Conservation (phyloP, 805 yeast genomes). For the Cephaloascus fragrans region DNA sequence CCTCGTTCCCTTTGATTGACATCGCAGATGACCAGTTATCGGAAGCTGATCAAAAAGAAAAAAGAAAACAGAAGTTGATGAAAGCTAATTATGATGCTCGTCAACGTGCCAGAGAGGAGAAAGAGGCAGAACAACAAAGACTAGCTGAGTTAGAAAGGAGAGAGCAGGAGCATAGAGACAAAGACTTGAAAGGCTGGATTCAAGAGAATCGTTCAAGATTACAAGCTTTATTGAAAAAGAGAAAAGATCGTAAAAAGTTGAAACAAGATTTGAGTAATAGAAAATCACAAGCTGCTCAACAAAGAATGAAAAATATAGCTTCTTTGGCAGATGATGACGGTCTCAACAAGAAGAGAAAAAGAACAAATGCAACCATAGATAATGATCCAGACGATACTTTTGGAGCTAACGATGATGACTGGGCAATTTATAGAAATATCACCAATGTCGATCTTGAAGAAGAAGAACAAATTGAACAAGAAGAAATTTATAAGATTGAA, state of each 20-base stretch:
- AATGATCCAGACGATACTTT: constrained; percentile 90
- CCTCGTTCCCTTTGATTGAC: constrained; percentile 66
- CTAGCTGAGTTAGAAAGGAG: constrained; percentile 49
- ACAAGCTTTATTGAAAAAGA: constrained; percentile 43
- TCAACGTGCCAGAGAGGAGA: constrained; percentile 70
- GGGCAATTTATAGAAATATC: constrained; percentile 85
- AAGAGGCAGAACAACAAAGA: constrained; percentile 51
- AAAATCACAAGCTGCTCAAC: constrained; percentile 85
- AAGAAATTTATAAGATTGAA: constrained; percentile 52
- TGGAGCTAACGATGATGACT: constrained; percentile 93
- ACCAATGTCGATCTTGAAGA: constrained; percentile 71
- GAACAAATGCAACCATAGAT: constrained; percentile 60
- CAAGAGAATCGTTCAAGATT: constrained; percentile 55
- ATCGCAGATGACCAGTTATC: constrained; percentile 76
- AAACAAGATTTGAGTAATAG: constrained; percentile 77
- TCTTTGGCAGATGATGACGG: constrained; percentile 47
- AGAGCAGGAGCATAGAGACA: constrained; percentile 70
- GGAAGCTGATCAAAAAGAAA: constrained; percentile 77
- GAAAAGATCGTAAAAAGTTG: constrained; percentile 61
- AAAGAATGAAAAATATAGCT: constrained; percentile 86
- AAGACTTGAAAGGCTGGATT: constrained; percentile 75
- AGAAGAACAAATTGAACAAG: constrained; percentile 65
- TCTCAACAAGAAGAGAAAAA: constrained; percentile 37
- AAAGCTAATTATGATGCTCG: constrained; percentile 89
- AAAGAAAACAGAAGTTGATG: constrained; percentile 71